Percentiles rank a stretch among this genome's conserved stretches.
Evolutionary conservation across 2,329 filamentous ascomycete genomes (phyloP).

Genomic region (Hysterium pulicare): DNA sequence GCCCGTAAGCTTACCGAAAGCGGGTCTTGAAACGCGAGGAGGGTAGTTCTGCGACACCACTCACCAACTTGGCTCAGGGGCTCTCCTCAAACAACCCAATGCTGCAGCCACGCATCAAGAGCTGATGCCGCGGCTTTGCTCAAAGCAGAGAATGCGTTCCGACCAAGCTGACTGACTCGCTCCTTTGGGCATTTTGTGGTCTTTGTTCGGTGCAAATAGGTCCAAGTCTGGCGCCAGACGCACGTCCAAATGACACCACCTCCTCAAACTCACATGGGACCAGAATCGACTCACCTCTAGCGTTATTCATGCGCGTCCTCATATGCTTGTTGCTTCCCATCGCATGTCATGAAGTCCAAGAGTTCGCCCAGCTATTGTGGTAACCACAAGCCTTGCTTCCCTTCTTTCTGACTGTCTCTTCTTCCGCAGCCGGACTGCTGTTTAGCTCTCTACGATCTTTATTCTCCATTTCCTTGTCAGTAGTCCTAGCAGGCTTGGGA

Average conservation of each 20-base stretch:
- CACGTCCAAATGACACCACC: constrained; percentile 18
- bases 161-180: constrained; percentile 10
- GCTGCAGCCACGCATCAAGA: constrained; percentile 1
- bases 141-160: constrained; percentile 1
- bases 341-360: constrained; percentile 32
- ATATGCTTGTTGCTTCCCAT: constrained; percentile 30
- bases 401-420: constrained; percentile 26
- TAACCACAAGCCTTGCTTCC: constrained; percentile 18
- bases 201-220: constrained; percentile 23
- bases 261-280: constrained; percentile 36
- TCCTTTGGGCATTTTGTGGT: constrained; percentile 16
- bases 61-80: background rate
- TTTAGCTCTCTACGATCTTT: constrained; percentile 31
- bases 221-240: constrained; percentile 14
- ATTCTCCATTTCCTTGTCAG: constrained; percentile 18
- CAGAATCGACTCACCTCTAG: constrained; percentile 32
- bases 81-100: constrained; percentile 2
- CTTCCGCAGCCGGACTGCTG: constrained; percentile 36
- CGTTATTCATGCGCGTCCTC: constrained; percentile 36
- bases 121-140: background rate
- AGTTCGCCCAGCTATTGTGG: constrained; percentile 26
- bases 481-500: constrained; percentile 35
- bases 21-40: constrained; percentile 33
- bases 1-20: constrained; percentile 14
- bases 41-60: constrained; percentile 28